Conservation (phyloP, 1,284 basidiomycete genomes). For the Sanghuangporus baumii region DNA sequence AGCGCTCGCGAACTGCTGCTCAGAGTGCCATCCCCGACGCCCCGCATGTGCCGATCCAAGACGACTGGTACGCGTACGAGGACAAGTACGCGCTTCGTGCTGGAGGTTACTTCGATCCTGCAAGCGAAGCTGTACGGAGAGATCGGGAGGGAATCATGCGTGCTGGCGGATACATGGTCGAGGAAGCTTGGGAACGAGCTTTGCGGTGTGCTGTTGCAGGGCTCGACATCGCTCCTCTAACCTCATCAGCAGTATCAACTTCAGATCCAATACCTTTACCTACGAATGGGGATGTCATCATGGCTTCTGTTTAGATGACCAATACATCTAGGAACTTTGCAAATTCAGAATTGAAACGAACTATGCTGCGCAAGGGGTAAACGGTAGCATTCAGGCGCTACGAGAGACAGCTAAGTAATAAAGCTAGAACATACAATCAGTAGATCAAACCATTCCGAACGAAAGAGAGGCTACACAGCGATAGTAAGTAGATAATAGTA, state of each 20-base stretch:
- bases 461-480: constrained; percentile 2
- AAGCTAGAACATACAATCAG: neutral
- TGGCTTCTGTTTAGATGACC: constrained; percentile 8
- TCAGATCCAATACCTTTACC: neutral
- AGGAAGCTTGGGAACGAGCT: constrained; percentile 85
- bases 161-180: constrained; percentile 78
- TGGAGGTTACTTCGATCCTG: constrained; percentile 58
- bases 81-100: constrained; percentile 52
- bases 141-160: constrained; percentile 78
- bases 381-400: neutral
- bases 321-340: neutral
- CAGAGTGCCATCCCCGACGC: constrained; percentile 61
- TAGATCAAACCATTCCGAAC: neutral
- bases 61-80: constrained; percentile 70
- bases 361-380: neutral
- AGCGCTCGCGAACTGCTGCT: constrained; percentile 30
- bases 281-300: constrained; percentile 10
- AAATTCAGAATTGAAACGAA: neutral
- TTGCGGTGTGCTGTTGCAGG: constrained; percentile 73
- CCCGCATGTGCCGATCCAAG: constrained; percentile 71
- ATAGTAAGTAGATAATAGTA: neutral
- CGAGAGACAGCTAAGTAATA: constrained; percentile 4
- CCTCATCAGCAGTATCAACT: constrained; percentile 3
- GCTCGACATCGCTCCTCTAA: constrained; percentile 49
- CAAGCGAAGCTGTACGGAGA: constrained; percentile 68